These are phyloP conservation scores for Ocimum tenuiflorum DNA, from an alignment of 257 asterid species.

Conservation along the genomic window DNA sequence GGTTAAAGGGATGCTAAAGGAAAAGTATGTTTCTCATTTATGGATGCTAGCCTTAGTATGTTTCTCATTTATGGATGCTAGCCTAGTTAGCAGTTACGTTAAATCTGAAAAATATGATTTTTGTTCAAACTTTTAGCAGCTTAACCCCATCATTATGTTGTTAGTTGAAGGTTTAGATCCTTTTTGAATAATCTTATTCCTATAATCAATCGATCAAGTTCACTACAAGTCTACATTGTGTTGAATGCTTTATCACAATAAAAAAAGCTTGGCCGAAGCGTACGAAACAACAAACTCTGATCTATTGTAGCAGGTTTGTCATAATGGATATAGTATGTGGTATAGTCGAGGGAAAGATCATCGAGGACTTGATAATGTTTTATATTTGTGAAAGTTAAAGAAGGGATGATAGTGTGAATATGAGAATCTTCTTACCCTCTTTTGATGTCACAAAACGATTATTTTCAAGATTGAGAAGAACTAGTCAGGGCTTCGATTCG, in stretches of 20 bases:
- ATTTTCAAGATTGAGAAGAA: not conserved
- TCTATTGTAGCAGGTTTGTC: not conserved
- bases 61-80: not conserved
- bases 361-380: not conserved
- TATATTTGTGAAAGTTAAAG: not conserved
- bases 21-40: constrained; percentile 38
- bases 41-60: not conserved
- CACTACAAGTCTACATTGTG: not conserved
- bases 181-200: constrained; percentile 2
- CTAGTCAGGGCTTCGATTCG: not conserved
- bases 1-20: constrained; percentile 96
- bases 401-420: not conserved
- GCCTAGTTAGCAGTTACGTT: not conserved
- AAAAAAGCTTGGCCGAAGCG: not conserved
- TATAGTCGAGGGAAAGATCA: not conserved
- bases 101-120: not conserved
- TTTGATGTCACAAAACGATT: too few relatives aligned
- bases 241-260: not conserved
- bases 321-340: not conserved
- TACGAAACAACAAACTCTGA: not conserved
- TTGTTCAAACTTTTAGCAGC: constrained; percentile 9
- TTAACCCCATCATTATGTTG: not conserved
- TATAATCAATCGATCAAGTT: not conserved
- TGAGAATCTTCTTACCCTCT: not conserved
- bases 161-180: not conserved